Base-by-base conservation (phyloP, 2,329 filamentous ascomycete species). In the Teratosphaeria gauchensis region DNA sequence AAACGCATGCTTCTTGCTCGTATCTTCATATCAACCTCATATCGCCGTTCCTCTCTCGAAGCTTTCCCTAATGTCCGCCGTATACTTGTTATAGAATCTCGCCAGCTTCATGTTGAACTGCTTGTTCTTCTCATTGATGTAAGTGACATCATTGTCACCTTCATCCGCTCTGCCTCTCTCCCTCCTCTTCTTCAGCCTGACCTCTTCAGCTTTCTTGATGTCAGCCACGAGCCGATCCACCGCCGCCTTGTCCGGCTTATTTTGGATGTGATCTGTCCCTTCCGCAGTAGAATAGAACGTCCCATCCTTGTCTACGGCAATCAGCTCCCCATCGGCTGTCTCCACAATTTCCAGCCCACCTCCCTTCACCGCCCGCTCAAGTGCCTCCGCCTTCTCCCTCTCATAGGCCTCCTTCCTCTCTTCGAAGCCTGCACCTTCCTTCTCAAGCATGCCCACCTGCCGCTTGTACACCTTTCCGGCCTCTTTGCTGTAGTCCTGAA, bases 51-150 rank as follows among this genome's bases (percentile, higher is more conserved):
- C 94, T 64, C 94, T 84, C 82, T 99, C 94, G 73, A 99, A 99
- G 74, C 89, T 96, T 71, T 99, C 94, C 71, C 94, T 82, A 68
- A 99, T 97, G 74, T 99, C 94, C 33, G 89, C 85, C 53, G 94
- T 99, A 75, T 99, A 99, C 80, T 96, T 95, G 78, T 99, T 94
- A 77, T 99, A 99, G 78, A 97, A 99, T 65, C 94, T 82, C 57
- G 88, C 81, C 74, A 99, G 79, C 78, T 99, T 97, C 78, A 95
- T 86, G 84, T 99, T 99, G 80, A 99, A 99, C 81, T 96, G 91
- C 81, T 97, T 97, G 81, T 99, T 99, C 87, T 99, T 96, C 77
- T 96, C 91, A 77, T 99, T 99, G 83, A 99, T 99, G 76, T 96
- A 97, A 7, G 92, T 97, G 68, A 97, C 89, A 74, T 99, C 94